These are phyloP conservation scores for Pseudogymnoascus sp. DNA, from an alignment of 2,329 filamentous ascomycete species.

Conservation along the genomic window DNA sequence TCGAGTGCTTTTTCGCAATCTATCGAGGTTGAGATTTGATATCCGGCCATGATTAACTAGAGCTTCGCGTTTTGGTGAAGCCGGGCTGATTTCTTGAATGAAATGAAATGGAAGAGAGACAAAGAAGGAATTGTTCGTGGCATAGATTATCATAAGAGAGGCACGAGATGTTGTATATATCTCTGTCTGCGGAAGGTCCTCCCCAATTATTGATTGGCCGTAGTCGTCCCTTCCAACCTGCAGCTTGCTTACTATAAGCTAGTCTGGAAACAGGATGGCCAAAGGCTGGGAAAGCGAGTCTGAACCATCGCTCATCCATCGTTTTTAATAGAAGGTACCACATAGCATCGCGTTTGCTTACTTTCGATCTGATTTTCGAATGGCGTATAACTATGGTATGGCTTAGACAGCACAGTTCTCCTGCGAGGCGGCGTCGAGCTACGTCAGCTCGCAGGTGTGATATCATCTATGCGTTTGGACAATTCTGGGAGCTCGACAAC, in stretches of 20 bases:
- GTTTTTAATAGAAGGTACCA: too few relatives aligned
- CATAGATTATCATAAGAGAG: background rate
- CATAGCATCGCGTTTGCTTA: too few relatives aligned
- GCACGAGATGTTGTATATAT: background rate
- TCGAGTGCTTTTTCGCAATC: constrained; percentile 17
- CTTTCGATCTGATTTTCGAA: too few relatives aligned
- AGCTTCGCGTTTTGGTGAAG: background rate
- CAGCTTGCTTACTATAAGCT: background rate
- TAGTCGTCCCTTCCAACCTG: background rate
- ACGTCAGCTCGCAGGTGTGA: too few relatives aligned
- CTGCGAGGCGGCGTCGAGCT: too few relatives aligned
- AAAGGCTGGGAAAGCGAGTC: background rate
- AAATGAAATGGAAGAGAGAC: background rate
- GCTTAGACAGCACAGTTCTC: too few relatives aligned
- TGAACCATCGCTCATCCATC: too few relatives aligned
- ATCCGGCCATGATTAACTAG: background rate
- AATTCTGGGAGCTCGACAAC: too few relatives aligned
- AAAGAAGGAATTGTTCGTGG: background rate
- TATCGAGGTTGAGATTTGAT: constrained; percentile 11
- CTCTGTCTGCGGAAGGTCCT: background rate
- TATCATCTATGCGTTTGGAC: too few relatives aligned
- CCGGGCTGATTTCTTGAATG: background rate
- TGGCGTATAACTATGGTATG: too few relatives aligned
- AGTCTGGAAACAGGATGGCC: background rate
- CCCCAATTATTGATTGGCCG: background rate